These are phyloP conservation scores for Leccinum huronense DNA, from an alignment of 1,284 basidiomycete species.

Conservation along the genomic window DNA sequence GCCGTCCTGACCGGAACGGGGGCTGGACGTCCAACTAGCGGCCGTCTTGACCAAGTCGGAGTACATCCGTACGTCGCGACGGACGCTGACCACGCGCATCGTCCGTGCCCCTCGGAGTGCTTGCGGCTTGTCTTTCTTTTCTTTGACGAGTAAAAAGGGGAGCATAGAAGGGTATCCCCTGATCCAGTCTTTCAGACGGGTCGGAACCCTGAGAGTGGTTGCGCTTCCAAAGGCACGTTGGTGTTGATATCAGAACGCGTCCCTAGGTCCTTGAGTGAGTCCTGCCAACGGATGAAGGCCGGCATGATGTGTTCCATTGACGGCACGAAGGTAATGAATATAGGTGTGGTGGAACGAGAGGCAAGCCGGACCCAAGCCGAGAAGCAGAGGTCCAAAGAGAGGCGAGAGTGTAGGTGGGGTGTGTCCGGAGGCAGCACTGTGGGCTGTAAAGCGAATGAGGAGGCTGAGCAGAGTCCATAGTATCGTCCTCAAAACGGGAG, in stretches of 20 bases:
- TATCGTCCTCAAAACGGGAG: conserved; percentile 55
- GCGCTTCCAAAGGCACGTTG: conserved; percentile 43
- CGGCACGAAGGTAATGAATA: conserved; percentile 74
- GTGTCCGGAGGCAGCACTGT: conserved; percentile 77
- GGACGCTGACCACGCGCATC: conserved; percentile 67
- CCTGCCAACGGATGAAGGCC: conserved; percentile 79
- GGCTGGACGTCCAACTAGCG: conserved; percentile 62
- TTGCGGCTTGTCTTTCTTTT: conserved; percentile 46
- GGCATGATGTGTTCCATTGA: conserved; percentile 86
- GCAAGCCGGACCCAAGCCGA: conserved; percentile 67
- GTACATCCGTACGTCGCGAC: conserved; percentile 80
- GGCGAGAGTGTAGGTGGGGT: conserved; percentile 81
- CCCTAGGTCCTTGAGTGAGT: conserved; percentile 43
- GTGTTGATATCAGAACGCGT: conserved; percentile 34
- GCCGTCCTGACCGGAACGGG: conserved; percentile 30
- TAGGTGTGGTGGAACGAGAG: conserved; percentile 78
- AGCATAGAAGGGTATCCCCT: conserved; percentile 77
- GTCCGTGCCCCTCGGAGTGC: conserved; percentile 74
- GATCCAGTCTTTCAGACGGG: conserved; percentile 84
- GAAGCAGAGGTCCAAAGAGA: conserved; percentile 83
- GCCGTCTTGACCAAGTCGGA: conserved; percentile 76
- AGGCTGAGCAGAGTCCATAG: conserved; percentile 70
- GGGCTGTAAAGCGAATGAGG: conserved; percentile 74
- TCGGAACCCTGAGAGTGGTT: conserved; percentile 65
- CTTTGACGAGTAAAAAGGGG: conserved; percentile 37